Evolutionary conservation across 164 flowering plant genomes (phyloP).

Genomic region (Dillenia turbinata): DNA sequence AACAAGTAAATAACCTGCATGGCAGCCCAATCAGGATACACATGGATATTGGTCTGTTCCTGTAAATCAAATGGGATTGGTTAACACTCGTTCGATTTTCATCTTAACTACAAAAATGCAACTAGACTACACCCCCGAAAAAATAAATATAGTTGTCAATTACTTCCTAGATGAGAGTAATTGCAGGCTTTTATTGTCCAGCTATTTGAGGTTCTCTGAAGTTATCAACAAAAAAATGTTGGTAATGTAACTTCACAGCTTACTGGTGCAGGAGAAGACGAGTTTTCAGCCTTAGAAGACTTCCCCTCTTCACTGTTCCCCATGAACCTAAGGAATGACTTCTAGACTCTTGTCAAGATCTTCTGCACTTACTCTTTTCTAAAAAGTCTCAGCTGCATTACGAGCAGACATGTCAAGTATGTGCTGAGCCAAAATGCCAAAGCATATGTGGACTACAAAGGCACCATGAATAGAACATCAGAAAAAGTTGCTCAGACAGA

Average conservation of each 20-base stretch:
- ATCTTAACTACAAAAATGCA: background rate
- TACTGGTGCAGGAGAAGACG: slow-evolving; percentile 58
- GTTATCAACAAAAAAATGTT: background rate
- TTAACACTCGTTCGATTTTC: background rate
- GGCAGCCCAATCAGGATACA: slow-evolving; percentile 78
- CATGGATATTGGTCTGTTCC: slow-evolving; percentile 57
- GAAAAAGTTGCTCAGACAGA: background rate
- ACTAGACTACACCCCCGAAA: background rate
- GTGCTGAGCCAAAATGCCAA: background rate
- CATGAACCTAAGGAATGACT: slow-evolving; percentile 33
- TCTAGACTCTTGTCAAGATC: background rate
- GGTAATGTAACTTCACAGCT: slow-evolving; percentile 5
- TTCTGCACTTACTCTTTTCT: background rate
- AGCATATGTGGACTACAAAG: background rate
- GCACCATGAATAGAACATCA: background rate
- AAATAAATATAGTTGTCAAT: background rate
- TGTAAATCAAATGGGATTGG: slow-evolving; percentile 27
- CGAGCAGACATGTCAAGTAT: background rate
- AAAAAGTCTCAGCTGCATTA: slow-evolving; percentile 12
- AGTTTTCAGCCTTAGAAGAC: slow-evolving; percentile 54
- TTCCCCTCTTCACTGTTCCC: slow-evolving; percentile 65
- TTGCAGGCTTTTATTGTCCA: background rate
- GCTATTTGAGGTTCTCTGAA: background rate
- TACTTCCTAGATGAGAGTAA: background rate
- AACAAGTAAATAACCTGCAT: slow-evolving; percentile 44